Conservation (phyloP, 1,284 basidiomycete species). For the Ustilago shanxiensis region DNA sequence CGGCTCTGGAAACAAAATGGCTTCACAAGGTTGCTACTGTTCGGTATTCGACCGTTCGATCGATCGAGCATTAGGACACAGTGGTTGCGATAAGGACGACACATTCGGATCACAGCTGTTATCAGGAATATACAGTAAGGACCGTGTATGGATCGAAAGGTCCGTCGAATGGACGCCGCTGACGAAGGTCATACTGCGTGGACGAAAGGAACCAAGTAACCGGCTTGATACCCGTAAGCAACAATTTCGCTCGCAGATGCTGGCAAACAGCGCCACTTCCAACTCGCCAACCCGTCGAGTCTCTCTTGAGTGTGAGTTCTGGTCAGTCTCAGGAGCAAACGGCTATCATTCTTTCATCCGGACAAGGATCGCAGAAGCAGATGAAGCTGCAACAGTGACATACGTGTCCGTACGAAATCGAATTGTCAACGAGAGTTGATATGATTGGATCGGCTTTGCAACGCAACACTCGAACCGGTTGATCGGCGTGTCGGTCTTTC, state of each 20-base stretch:
- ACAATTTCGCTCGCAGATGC: background rate
- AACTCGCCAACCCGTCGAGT: no score
- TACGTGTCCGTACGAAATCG: background rate
- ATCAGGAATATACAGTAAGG: background rate
- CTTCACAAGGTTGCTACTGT: no score
- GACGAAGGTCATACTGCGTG: background rate
- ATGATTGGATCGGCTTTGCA: conserved; percentile 6
- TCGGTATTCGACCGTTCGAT: background rate
- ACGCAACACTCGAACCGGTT: background rate
- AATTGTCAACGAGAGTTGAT: background rate
- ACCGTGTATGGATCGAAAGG: background rate
- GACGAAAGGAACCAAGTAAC: background rate
- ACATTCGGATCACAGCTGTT: background rate
- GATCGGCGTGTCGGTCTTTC: background rate
- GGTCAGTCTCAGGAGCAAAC: no score
- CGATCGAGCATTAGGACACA: background rate
- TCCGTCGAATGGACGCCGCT: background rate
- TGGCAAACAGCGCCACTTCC: no score
- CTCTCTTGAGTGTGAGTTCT: no score
- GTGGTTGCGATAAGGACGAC: background rate
- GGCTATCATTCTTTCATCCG: no score
- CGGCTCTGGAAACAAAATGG: no score
- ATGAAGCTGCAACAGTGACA: background rate
- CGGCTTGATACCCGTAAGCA: conserved; percentile 1
- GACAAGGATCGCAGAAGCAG: background rate